phyloP scores from a whole-genome alignment of 768 basidiomycete genomes.

The Rhizopogon sp. region DNA sequence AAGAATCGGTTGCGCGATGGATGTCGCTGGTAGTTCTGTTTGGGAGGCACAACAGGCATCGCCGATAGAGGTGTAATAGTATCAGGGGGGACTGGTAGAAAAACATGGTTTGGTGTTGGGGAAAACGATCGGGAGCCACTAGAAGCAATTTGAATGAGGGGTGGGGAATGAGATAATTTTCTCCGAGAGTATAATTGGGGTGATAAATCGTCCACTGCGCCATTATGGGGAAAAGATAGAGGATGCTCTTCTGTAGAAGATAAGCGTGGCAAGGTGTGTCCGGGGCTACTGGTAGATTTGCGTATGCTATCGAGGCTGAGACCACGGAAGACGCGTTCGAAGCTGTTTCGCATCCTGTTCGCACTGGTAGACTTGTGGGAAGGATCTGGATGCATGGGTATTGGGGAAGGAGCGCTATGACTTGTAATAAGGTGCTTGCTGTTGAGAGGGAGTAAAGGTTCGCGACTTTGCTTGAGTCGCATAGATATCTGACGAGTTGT shows the following conservation, averaged over 20 bases:
- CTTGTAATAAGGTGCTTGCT: background rate
- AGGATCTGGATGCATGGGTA: slow-evolving; percentile 12
- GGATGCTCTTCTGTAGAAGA: slow-evolving; percentile 12
- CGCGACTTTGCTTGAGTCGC: slow-evolving; percentile 60
- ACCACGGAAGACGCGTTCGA: slow-evolving; percentile 55
- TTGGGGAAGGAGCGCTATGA: slow-evolving; percentile 15
- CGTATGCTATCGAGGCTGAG: slow-evolving; percentile 47
- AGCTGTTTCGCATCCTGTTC: slow-evolving; percentile 46
- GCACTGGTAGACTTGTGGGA: slow-evolving; percentile 5
- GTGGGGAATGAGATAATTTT: slow-evolving; percentile 14
- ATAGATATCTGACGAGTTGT: slow-evolving; percentile 28
- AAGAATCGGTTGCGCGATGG: slow-evolving; percentile 77
- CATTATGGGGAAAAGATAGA: background rate
- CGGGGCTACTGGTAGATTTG: slow-evolving; percentile 20
- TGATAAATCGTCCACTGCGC: slow-evolving; percentile 4
- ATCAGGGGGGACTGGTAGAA: slow-evolving; percentile 25
- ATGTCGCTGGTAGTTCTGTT: slow-evolving; percentile 59
- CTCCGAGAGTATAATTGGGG: slow-evolving; percentile 8
- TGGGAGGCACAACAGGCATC: slow-evolving; percentile 24
- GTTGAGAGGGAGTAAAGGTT: slow-evolving; percentile 60
- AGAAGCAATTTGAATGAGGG: slow-evolving; percentile 22
- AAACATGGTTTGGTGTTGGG: slow-evolving; percentile 23
- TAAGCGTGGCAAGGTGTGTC: slow-evolving; percentile 8
- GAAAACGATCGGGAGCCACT: slow-evolving; percentile 16
- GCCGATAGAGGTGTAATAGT: slow-evolving; percentile 29